Conservation (phyloP, 108 stramenopile species). For the Mayamaea pseudoterrestris region DNA sequence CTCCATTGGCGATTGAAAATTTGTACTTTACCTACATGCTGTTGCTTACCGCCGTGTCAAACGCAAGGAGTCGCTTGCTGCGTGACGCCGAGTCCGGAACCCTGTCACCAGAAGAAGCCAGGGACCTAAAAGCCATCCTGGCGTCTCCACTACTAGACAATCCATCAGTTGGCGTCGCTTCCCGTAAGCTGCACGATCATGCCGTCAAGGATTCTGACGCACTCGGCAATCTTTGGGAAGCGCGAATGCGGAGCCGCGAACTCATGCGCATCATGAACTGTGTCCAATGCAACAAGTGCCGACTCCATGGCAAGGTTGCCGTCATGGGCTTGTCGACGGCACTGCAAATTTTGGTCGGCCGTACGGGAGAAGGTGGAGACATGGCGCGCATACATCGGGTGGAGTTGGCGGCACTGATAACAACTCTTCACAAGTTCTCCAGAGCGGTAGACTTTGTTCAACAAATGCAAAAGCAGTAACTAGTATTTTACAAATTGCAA, state of each 20-base stretch:
- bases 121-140: slow-evolving; percentile 30
- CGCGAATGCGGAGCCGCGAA: slow-evolving; percentile 73
- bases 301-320: slow-evolving; percentile 81
- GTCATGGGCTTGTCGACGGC: slow-evolving; percentile 87
- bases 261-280: slow-evolving; percentile 95
- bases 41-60: slow-evolving; percentile 66
- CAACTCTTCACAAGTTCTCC: slow-evolving; percentile 67
- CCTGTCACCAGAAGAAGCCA: slow-evolving; percentile 24
- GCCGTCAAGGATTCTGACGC: slow-evolving; percentile 37
- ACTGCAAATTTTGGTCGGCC: slow-evolving; percentile 63
- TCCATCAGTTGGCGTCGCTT: slow-evolving; percentile 40
- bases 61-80: slow-evolving; percentile 58
- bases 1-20: slow-evolving; percentile 82
- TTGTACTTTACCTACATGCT: slow-evolving; percentile 92
- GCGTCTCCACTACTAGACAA: slow-evolving; percentile 41
- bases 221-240: slow-evolving; percentile 56
- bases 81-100: slow-evolving; percentile 46
- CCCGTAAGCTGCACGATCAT: slow-evolving; percentile 41
- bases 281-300: slow-evolving; percentile 96
- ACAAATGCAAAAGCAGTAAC: slow-evolving; percentile 49
- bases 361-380: slow-evolving; percentile 51
- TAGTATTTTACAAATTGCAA: too few species aligned
- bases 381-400: slow-evolving; percentile 61
- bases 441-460: slow-evolving; percentile 71
- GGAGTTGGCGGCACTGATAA: slow-evolving; percentile 71